Conservation (phyloP, 345 rosid genomes). For the Melaleuca quinquenervia region DNA sequence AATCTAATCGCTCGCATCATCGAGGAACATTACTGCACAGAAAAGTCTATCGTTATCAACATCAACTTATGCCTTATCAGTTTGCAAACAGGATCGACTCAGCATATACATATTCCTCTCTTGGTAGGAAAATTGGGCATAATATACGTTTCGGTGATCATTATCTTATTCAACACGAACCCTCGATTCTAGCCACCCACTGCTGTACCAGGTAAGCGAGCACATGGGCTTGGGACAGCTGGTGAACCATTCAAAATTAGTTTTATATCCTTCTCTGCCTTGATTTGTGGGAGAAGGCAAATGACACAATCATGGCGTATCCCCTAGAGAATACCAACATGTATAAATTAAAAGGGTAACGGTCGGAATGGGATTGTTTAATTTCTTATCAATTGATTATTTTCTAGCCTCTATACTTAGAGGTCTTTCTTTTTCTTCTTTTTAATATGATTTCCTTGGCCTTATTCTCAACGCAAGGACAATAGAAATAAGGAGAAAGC, state of each 20-base stretch:
- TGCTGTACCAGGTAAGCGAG: not conserved
- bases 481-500: not conserved
- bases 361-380: not conserved
- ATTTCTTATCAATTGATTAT: not conserved
- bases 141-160: not conserved
- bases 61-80: not conserved
- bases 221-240: not conserved
- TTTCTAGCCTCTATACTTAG: not conserved
- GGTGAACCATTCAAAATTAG: not conserved
- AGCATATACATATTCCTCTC: not conserved
- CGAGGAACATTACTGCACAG: not conserved
- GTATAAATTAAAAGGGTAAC: not conserved
- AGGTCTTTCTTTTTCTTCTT: not conserved
- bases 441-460: not conserved
- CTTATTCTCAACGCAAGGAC: not conserved
- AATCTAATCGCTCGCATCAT: rapidly evolving
- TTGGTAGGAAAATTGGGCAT: not conserved
- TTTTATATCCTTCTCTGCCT: not conserved
- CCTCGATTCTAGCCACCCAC: not conserved
- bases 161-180: not conserved
- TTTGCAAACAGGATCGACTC: not conserved
- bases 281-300: not conserved
- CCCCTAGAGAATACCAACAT: not conserved
- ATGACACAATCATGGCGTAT: not conserved
- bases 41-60: not conserved